These are phyloP conservation scores for Termitomyces sp. DNA, from an alignment of 768 basidiomycete species.

Conservation along the genomic window DNA sequence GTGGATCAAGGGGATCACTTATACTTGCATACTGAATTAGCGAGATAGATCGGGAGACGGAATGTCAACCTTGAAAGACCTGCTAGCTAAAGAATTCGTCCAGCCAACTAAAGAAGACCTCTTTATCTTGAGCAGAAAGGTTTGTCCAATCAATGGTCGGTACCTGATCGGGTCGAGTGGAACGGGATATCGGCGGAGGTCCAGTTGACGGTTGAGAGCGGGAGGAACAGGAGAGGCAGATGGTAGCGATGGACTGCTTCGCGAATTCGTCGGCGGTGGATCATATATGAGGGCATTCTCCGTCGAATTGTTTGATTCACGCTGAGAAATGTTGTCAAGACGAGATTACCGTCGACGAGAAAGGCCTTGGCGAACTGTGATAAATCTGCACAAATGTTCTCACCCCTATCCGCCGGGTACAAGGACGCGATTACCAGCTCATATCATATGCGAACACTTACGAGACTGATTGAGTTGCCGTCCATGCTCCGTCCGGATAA, in stretches of 20 bases:
- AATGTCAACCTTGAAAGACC: slow-evolving; percentile 27
- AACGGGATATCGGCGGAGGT: slow-evolving; percentile 28
- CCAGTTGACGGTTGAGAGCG: neutral
- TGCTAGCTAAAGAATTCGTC: slow-evolving; percentile 78
- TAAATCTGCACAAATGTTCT: neutral
- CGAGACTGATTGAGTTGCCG: neutral
- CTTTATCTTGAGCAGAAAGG: slow-evolving; percentile 61
- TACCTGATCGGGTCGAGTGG: slow-evolving; percentile 23
- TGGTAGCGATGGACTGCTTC: slow-evolving; percentile 9
- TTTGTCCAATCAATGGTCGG: slow-evolving; percentile 60
- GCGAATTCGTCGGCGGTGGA: slow-evolving; percentile 15
- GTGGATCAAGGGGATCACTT: neutral
- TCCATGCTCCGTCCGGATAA: neutral
- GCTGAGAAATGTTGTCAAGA: neutral
- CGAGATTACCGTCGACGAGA: neutral
- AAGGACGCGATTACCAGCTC: no score
- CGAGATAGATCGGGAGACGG: slow-evolving; percentile 2
- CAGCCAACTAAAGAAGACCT: slow-evolving; percentile 70
- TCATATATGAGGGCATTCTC: slow-evolving; percentile 31
- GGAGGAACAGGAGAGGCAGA: slow-evolving; percentile 8
- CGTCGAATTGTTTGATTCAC: no score
- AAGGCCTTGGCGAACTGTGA: neutral
- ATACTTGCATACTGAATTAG: neutral
- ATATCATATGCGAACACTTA: no score
- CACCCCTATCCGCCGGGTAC: neutral